Evolutionary conservation across 163 green algal genomes (phyloP).

Genomic region (Volvox carteri): DNA sequence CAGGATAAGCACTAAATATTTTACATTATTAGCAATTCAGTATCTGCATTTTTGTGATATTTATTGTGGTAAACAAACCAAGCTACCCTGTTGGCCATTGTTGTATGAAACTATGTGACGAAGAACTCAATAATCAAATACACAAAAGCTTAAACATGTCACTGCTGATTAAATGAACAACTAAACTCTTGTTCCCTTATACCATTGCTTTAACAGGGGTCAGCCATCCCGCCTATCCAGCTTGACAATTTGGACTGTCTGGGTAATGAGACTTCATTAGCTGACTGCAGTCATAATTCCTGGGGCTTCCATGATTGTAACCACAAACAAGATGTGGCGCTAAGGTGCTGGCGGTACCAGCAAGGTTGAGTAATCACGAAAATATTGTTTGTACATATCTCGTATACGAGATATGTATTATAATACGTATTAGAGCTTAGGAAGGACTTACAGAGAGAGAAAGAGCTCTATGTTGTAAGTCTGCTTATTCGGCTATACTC

Average conservation of each 20-base stretch:
- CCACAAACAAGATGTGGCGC: conserved; percentile 33
- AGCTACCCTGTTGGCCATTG: neutral
- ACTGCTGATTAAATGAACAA: neutral
- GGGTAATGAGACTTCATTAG: conserved; percentile 31
- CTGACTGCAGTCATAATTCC: conserved; percentile 33
- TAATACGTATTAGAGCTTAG: no score
- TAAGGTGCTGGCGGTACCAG: conserved; percentile 8
- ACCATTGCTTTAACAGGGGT: neutral
- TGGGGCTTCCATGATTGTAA: conserved; percentile 55
- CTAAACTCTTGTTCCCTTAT: neutral
- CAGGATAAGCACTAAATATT: neutral
- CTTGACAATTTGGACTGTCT: conserved; percentile 52
- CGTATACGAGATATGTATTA: no score
- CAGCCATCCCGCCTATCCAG: conserved; percentile 29
- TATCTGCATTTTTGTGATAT: neutral
- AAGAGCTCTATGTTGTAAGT: no score
- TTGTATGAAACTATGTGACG: neutral
- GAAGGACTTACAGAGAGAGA: no score
- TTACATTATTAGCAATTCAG: neutral
- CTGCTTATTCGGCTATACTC: no score
- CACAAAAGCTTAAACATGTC: neutral
- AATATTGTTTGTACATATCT: no score
- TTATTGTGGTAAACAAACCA: neutral
- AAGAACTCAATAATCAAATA: neutral
- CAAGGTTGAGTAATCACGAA: no score